Conservation (phyloP, 768 basidiomycete genomes). For the Leccinum boreale region DNA sequence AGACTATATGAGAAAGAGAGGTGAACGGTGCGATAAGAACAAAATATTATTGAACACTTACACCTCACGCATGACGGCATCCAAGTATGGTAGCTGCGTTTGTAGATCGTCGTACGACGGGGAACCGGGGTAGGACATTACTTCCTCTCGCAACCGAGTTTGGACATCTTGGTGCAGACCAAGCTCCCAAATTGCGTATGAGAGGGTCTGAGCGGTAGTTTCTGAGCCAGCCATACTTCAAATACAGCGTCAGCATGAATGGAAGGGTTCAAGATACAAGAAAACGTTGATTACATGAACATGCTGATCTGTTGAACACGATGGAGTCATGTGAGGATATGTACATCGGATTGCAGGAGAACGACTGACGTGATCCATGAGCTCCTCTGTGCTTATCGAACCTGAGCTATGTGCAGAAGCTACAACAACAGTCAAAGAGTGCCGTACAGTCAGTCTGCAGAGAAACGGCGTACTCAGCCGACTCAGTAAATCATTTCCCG, state of each 20-base stretch:
- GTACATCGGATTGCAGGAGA: too few relatives aligned
- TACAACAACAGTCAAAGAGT: not conserved
- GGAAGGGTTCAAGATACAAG: not conserved
- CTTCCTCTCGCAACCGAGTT: slow-evolving; percentile 1
- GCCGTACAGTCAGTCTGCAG: not conserved
- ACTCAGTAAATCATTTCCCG: slow-evolving; percentile 4
- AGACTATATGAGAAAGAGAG: not conserved
- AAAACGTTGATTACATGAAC: slow-evolving; percentile 5
- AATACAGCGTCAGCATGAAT: not conserved
- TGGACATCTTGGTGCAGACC: slow-evolving; percentile 1
- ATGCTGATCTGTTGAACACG: slow-evolving; percentile 7
- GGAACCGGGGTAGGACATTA: not conserved
- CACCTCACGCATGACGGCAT: slow-evolving; percentile 5
- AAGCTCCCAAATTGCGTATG: slow-evolving; percentile 9
- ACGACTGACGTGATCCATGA: slow-evolving; percentile 7
- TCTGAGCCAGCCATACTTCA: slow-evolving; percentile 6
- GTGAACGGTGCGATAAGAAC: not conserved
- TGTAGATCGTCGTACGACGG: slow-evolving; percentile 7
- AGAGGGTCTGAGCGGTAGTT: slow-evolving; percentile 5
- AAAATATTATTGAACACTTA: not conserved
- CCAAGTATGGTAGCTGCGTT: slow-evolving; percentile 6
- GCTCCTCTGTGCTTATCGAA: not conserved
- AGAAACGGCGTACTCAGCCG: not conserved
- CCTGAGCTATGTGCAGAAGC: slow-evolving; percentile 4
- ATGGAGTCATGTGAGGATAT: not conserved